phyloP scores from a whole-genome alignment of 306 rosid species.

The Dryas octopetala region DNA sequence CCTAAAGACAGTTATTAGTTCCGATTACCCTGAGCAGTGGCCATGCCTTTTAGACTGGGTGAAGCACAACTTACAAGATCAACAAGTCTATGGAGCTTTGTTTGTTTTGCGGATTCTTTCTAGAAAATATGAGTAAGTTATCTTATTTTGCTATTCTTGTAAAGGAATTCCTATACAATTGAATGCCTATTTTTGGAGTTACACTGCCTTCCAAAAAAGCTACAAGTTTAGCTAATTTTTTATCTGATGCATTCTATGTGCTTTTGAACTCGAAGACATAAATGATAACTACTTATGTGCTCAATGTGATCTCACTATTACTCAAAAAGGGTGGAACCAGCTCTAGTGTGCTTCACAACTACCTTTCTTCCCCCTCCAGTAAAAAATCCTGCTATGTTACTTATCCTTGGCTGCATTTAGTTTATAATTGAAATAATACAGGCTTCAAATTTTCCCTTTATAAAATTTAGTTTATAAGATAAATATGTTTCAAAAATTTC shows the following conservation, averaged over 20 bases:
- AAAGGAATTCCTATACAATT: background rate
- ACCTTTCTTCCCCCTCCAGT: background rate
- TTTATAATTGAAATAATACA: background rate
- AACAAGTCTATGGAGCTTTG: slow-evolving; percentile 86
- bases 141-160: background rate
- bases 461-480: background rate
- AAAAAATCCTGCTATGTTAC: no score
- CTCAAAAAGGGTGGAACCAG: no score
- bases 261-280: background rate
- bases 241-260: background rate
- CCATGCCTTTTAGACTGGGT: slow-evolving; percentile 92
- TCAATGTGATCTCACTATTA: background rate
- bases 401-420: no score
- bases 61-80: slow-evolving; percentile 84
- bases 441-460: background rate
- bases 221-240: background rate
- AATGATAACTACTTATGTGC: background rate
- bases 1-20: slow-evolving; percentile 82
- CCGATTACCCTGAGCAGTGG: slow-evolving; percentile 99
- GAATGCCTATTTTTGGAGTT: background rate
- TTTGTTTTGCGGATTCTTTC: slow-evolving; percentile 91
- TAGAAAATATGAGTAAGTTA: slow-evolving; percentile 92
- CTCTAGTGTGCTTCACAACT: background rate
- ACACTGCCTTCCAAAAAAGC: background rate
- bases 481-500: background rate